These are phyloP conservation scores for Alternaria sp. DNA, from an alignment of 2,329 filamentous ascomycete genomes.

Conservation along the genomic window DNA sequence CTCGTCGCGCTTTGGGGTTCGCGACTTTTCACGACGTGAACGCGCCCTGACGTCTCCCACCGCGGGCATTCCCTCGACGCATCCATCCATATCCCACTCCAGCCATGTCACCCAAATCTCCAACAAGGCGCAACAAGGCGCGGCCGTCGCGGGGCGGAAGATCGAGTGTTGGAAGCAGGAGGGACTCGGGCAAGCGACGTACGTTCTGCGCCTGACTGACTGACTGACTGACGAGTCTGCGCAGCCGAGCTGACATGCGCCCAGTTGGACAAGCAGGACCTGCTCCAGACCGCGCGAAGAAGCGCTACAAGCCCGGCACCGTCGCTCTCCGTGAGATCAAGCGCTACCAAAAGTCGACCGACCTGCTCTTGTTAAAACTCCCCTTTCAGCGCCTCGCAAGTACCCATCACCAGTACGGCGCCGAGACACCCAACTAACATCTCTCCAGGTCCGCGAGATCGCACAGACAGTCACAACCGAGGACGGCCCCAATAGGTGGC, in stretches of 20 bases:
- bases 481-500: slow-evolving; percentile 75
- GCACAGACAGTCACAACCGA: slow-evolving; percentile 71
- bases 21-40: slow-evolving; percentile 7
- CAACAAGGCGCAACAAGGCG: slow-evolving; percentile 40
- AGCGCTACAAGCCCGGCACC: slow-evolving; percentile 68
- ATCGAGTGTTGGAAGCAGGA: slow-evolving; percentile 25
- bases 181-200: slow-evolving; percentile 32
- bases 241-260: slow-evolving; percentile 12
- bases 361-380: slow-evolving; percentile 95
- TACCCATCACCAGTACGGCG: neutral
- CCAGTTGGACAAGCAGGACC: slow-evolving; percentile 45
- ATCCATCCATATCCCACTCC: neutral
- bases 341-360: slow-evolving; percentile 96
- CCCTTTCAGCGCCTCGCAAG: slow-evolving; percentile 91
- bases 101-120: slow-evolving; percentile 34
- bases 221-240: neutral
- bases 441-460: slow-evolving; percentile 73
- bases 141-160: slow-evolving; percentile 44
- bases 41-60: slow-evolving; percentile 1
- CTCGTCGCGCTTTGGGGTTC: slow-evolving; percentile 18
- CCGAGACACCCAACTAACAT: slow-evolving; percentile 60
- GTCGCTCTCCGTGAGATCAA: slow-evolving; percentile 98
- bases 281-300: slow-evolving; percentile 44
- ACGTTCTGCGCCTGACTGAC: slow-evolving; percentile 8
- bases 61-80: neutral